Evolutionary conservation across 768 basidiomycete species (phyloP), one percentile per base, ranked within the genome.

Genomic region (Boletus reticuloceps): DNA sequence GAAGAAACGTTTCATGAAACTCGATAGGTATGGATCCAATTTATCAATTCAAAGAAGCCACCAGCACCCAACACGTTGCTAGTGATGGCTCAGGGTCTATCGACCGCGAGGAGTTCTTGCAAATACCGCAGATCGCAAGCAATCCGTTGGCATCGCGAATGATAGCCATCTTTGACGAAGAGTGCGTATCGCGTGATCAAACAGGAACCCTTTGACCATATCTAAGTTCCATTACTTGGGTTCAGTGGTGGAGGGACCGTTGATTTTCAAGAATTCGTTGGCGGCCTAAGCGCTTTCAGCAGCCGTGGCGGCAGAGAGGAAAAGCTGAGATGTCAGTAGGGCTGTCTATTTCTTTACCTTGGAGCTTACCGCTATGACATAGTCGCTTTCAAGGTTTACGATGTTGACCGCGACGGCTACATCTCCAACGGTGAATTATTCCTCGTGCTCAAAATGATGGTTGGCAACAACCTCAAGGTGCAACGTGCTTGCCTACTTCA

Each of bases 311-410:
- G 92, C 19, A 80, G 96, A 58, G 97, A 99, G 66, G 97, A 98
- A 76, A 99, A 99, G 71, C 76, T 99, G 54, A 83, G 83, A 73
- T 99, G 96, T 97, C 58, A 54, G 92, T 82, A 36, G 14, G 16
- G 17, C 32, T 50, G 12, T 56, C 20, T 51, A 39, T 45, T 0
- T 8, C 16, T 8, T 13, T 47, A 22, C 37, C 41, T 11, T 27
- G 3, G n/a, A 36, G 51, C 56, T 59, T 34, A 58, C 45, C 2
- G 34, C 16, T 37, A 9, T 20, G 38, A 56, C n/a, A 39, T 25
- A 99, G 97, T 99, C 67, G 97, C 97, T 25, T 99, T 99, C 85
- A 98, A 98, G 71, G 97, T 99, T 48, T 99, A 99, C 64, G 97
- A 99, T 69, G 92, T 99, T 69, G 97, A 99, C 71, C 82, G 97